Evolutionary conservation across 202 grass and related monocot species (phyloP).

Genomic region (Carex arenaria): DNA sequence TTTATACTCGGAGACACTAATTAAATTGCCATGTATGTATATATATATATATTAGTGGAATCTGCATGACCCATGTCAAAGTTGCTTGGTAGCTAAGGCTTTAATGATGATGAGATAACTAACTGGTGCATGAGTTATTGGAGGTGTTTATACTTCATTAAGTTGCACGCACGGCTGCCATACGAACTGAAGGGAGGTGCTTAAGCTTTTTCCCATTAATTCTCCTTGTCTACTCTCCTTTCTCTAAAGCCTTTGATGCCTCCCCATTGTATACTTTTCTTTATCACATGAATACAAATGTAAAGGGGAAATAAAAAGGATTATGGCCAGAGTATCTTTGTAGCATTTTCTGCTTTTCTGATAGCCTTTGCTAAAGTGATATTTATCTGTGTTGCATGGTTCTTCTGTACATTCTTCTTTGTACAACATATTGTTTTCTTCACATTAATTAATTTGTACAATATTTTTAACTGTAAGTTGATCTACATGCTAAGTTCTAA

Average conservation of each 20-base stretch:
- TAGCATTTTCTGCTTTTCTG: slow-evolving; percentile 18
- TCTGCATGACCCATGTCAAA: not conserved
- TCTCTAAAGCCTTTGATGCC: slow-evolving; percentile 25
- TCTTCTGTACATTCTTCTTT: slow-evolving; percentile 12
- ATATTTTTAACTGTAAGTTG: too few relatives aligned
- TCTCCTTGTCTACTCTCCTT: slow-evolving; percentile 19
- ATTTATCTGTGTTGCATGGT: slow-evolving; percentile 1
- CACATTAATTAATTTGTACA: not conserved
- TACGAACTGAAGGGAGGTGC: slow-evolving; percentile 8
- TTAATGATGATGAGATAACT: slow-evolving; percentile 17
- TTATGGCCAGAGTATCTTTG: slow-evolving; percentile 24
- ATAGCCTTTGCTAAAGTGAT: slow-evolving; percentile 19
- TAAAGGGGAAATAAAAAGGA: slow-evolving; percentile 20
- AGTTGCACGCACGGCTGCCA: slow-evolving; percentile 20
- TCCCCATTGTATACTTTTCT: not conserved
- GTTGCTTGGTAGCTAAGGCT: slow-evolving; percentile 30
- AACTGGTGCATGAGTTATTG: not conserved
- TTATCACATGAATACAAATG: slow-evolving; percentile 28
- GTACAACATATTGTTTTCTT: slow-evolving; percentile 2
- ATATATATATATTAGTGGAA: not conserved
- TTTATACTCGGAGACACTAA: not conserved
- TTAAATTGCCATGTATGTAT: not conserved
- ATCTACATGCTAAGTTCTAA: too few relatives aligned
- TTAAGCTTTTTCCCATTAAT: slow-evolving; percentile 3
- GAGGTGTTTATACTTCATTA: not conserved